Evolutionary conservation across 768 basidiomycete genomes (phyloP), one percentile per base, ranked within the genome.

Genomic region (Rhizopogon roseolus): DNA sequence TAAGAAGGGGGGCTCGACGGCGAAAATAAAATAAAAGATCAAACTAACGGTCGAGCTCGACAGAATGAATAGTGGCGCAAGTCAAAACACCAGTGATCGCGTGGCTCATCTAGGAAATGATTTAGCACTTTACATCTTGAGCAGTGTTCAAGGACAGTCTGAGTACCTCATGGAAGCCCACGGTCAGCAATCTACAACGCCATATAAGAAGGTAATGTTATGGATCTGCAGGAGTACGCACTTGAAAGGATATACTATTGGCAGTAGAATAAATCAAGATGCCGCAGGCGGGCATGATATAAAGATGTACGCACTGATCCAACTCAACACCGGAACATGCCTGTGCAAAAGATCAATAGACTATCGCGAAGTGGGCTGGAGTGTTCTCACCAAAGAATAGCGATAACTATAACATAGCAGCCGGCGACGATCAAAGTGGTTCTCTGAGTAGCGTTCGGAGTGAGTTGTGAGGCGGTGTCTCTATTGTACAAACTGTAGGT

Each of bases 231-330:
- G 19, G 46, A 36, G 22, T 9, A 67, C 84, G 71, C 71, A 91
- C 91, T 93, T 93, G 81, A 93, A 93, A 5, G 91, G 92, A 67
- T 93, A 93, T 64, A 93, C 90, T 93, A 49, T 42, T 52, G 16
- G 37, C 34, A 25, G 63, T 41, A 67, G 52, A 43, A 6, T 14
- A 51, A 17, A 41, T 45, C 17, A 36, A 50, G 17, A 59, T 48
- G 22, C 27, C 7, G 11, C 13, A 50, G 14, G 29, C 40, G 53
- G 11, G 41, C 45, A 36, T 16, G 14, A 17, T 29, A 22, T 22
- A 22, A 49, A 38, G 27, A 40, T 41, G 34, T 14, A 80, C 88
- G 77, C 62, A 91, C 91, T 83, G 59, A 93, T 83, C 58, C 75
- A 71, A 52, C 81, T 86, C 57, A 93, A 68, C 61, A 81, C 74